phyloP scores from a whole-genome alignment of 176 grass and related monocot species.

The Pontederia paniculata region DNA sequence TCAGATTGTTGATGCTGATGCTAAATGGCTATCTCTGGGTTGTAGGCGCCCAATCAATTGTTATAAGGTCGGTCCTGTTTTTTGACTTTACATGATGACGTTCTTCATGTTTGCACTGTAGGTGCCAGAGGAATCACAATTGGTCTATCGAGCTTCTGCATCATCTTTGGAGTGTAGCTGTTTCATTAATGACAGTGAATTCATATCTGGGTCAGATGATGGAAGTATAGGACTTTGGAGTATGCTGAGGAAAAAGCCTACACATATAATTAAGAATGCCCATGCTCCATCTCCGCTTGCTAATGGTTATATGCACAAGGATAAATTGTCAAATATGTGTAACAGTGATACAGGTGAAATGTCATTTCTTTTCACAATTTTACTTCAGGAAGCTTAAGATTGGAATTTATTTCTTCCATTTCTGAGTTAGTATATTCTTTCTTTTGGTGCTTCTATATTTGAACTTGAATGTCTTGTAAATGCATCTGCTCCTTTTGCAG shows the following conservation, averaged over 20 bases:
- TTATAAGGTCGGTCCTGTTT: too few species aligned
- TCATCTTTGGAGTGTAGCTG: conserved; percentile 74
- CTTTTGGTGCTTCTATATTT: not conserved
- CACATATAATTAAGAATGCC: conserved; percentile 67
- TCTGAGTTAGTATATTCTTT: too few species aligned
- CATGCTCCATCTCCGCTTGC: conserved; percentile 26
- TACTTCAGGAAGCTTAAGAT: too few species aligned
- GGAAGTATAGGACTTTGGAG: conserved; percentile 77
- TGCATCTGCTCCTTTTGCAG: conserved; percentile 20
- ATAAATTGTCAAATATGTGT: conserved; percentile 12
- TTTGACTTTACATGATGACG: not conserved
- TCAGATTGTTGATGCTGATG: too few species aligned
- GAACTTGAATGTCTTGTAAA: not conserved
- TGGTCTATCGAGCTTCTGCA: conserved; percentile 69
- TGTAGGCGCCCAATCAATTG: too few species aligned
- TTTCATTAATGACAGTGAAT: conserved; percentile 77
- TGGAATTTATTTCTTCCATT: too few species aligned
- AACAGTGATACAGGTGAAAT: conserved; percentile 23
- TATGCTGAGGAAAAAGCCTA: conserved; percentile 70
- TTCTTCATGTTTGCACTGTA: conserved; percentile 3
- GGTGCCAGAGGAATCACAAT: conserved; percentile 79
- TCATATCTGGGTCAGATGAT: conserved; percentile 83
- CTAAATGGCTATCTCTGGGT: too few species aligned
- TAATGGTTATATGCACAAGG: conserved; percentile 14
- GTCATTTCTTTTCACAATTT: too few species aligned